A percentile compares a stretch with the other conserved stretches of the same genome.
Conservation (phyloP, 768 basidiomycete genomes). For the Peribolospora baueri region DNA sequence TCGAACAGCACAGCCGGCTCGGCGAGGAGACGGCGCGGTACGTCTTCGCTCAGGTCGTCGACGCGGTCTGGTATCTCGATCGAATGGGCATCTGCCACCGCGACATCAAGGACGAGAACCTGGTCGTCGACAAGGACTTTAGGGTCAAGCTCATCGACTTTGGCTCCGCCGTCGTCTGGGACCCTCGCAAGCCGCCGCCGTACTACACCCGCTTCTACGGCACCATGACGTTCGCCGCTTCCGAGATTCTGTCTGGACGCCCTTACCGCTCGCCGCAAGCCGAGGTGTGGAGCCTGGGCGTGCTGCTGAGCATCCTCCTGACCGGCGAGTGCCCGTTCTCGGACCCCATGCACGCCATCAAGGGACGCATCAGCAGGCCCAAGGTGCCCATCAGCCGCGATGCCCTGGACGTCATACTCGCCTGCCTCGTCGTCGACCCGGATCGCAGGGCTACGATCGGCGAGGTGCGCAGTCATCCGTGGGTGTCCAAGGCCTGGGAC, state of each 20-base stretch:
- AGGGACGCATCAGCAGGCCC: constrained; percentile 2
- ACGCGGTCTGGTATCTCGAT: constrained; percentile 51
- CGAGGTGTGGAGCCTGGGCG: constrained; percentile 25
- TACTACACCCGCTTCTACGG: constrained; percentile 26
- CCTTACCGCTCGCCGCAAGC: constrained; percentile 21
- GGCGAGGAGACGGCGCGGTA: constrained; percentile 52
- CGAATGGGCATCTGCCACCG: constrained; percentile 20
- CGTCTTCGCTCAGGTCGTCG: constrained; percentile 69
- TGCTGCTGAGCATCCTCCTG: constrained; percentile 23
- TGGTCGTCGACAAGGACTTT: constrained; percentile 28
- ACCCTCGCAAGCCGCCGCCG: constrained; percentile 37
- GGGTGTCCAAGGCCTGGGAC: background rate
- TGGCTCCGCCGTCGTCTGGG: constrained; percentile 57
- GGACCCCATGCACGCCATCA: constrained; percentile 2
- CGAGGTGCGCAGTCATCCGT: constrained; percentile 6
- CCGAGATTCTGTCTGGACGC: constrained; percentile 21
- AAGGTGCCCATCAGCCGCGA: constrained; percentile 2
- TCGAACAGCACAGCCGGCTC: constrained; percentile 65
- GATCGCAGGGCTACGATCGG: constrained; percentile 3
- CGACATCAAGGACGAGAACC: constrained; percentile 26
- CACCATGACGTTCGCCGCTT: constrained; percentile 9
- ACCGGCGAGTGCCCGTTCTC: constrained; percentile 23
- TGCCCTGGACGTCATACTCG: constrained; percentile 7
- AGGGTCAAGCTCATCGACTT: constrained; percentile 92
- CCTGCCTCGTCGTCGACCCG: constrained; percentile 8